Conservation (phyloP, 1,139 yeast genomes). For the Protomyces gravidus region DNA sequence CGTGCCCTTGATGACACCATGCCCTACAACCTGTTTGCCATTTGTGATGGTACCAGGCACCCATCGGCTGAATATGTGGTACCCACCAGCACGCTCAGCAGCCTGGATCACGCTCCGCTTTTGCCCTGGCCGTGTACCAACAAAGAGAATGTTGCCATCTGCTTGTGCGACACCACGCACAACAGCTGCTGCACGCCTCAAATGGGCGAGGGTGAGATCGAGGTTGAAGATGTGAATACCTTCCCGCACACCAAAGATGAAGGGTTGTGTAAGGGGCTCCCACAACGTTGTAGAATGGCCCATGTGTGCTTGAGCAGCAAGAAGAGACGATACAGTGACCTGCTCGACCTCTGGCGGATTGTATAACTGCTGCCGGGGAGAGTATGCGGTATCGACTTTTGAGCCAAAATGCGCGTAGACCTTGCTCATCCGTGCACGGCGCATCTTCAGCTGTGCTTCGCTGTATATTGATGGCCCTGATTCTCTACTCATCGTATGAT, state of each 20-base stretch:
- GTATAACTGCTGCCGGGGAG: slow-evolving; percentile 8
- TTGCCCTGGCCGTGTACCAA: slow-evolving; percentile 81
- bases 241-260: slow-evolving; percentile 77
- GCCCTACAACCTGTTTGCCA: slow-evolving; percentile 64
- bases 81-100: slow-evolving; percentile 71
- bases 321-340: neutral
- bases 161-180: slow-evolving; percentile 72
- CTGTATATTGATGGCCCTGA: neutral
- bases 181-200: slow-evolving; percentile 76
- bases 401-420: slow-evolving; percentile 11
- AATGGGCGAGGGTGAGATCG: slow-evolving; percentile 68
- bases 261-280: slow-evolving; percentile 61
- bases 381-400: neutral
- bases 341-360: slow-evolving; percentile 1
- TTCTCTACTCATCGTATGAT: neutral
- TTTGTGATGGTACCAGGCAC: slow-evolving; percentile 92
- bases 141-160: slow-evolving; percentile 79
- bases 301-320: slow-evolving; percentile 92
- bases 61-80: slow-evolving; percentile 83
- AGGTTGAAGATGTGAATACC: slow-evolving; percentile 86
- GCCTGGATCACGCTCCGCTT: slow-evolving; percentile 71
- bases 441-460: neutral
- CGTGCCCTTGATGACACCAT: slow-evolving; percentile 57
- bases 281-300: slow-evolving; percentile 81
- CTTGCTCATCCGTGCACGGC: slow-evolving; percentile 13